Evolutionary conservation across 208 protist genomes (phyloP).

Genomic region (Acanthamoeba culbertsoni): DNA sequence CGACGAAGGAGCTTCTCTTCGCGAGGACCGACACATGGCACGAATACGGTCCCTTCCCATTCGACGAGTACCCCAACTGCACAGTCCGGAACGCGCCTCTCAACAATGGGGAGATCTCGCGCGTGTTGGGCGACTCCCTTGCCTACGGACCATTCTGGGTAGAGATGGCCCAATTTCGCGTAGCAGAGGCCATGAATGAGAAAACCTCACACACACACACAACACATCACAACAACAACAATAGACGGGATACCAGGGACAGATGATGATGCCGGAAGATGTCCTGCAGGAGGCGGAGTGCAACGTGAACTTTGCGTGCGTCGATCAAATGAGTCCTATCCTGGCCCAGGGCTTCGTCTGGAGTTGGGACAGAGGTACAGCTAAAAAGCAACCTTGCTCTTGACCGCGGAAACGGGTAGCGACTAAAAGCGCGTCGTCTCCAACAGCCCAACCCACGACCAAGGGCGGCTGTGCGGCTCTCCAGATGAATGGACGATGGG

Average conservation of each 20-base stretch:
- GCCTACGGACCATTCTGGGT: constrained; percentile 6
- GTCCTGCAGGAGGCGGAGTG: background rate
- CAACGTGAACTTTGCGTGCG: constrained; percentile 16
- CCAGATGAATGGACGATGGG: background rate
- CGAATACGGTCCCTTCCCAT: background rate
- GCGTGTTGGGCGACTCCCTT: background rate
- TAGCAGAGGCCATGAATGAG: background rate
- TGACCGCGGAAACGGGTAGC: background rate
- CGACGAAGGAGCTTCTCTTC: background rate
- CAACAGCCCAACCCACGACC: background rate
- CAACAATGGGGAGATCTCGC: background rate
- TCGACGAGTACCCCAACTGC: background rate
- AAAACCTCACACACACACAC: no score
- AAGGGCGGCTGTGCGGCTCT: background rate
- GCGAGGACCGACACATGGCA: background rate
- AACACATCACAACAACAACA: no score
- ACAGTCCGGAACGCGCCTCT: background rate
- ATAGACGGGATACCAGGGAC: background rate
- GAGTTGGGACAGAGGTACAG: constrained; percentile 1
- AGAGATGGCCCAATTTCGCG: background rate
- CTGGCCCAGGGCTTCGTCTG: background rate
- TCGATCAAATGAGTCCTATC: background rate
- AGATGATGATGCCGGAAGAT: background rate
- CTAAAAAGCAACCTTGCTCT: background rate
- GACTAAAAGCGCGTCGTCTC: background rate